Conservation (phyloP, 2,329 filamentous ascomycete species). For the Neofusicoccum laricinum region DNA sequence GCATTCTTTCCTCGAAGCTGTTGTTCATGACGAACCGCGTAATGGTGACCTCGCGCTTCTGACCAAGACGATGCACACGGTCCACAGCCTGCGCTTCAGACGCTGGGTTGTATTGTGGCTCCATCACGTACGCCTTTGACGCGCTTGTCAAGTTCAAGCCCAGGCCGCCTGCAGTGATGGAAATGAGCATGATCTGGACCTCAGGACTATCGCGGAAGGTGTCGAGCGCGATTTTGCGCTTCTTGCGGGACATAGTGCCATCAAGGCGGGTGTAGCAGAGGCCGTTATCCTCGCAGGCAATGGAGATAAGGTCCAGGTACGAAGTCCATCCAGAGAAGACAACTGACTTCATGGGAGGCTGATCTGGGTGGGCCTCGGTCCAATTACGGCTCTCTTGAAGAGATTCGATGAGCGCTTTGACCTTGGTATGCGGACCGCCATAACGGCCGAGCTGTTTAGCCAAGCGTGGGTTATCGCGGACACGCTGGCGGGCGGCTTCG, state of each 20-base stretch:
- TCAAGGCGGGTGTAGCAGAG: conserved; percentile 80
- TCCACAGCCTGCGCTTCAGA: conserved; percentile 93
- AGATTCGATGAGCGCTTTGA: conserved; percentile 73
- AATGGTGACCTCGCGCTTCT: conserved; percentile 84
- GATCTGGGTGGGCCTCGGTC: conserved; percentile 58
- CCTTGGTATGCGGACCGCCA: conserved; percentile 87
- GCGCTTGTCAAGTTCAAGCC: conserved; percentile 87
- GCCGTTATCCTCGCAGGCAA: conserved; percentile 66
- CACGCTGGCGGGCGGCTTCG: conserved; percentile 56
- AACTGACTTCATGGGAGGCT: conserved; percentile 84
- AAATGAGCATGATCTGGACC: conserved; percentile 82
- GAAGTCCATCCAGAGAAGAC: conserved; percentile 97
- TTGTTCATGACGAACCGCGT: conserved; percentile 84
- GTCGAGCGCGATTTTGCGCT: conserved; percentile 73
- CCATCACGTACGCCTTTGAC: conserved; percentile 92
- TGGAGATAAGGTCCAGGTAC: conserved; percentile 86
- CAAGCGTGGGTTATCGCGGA: conserved; percentile 50
- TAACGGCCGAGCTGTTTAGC: conserved; percentile 67
- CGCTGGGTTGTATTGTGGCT: conserved; percentile 95
- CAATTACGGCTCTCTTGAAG: conserved; percentile 64
- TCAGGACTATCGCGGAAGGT: conserved; percentile 69
- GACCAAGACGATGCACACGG: conserved; percentile 81
- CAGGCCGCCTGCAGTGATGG: conserved; percentile 86
- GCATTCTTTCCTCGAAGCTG: conserved; percentile 93
- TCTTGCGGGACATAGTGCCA: conserved; percentile 76